Conservation (phyloP, 495 filamentous ascomycete species). For the Bathelium albidoporum region DNA sequence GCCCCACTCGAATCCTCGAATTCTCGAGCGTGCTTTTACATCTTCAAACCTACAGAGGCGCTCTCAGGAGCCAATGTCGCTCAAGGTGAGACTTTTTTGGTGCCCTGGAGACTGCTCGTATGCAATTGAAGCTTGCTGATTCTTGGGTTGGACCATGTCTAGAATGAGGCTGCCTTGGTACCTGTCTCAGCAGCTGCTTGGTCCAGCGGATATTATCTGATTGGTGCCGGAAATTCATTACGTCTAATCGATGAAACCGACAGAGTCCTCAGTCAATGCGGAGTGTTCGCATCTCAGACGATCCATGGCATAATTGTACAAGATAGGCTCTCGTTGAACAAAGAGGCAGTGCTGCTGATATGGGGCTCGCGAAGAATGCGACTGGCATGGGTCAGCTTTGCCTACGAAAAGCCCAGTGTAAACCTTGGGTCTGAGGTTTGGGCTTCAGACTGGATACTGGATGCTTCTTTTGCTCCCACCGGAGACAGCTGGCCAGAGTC, state of each 20-base stretch:
- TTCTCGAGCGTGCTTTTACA: no score
- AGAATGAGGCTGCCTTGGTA: not conserved
- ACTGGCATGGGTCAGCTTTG: conserved; percentile 5
- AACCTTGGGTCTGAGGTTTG: conserved; percentile 18
- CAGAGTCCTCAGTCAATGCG: conserved; percentile 26
- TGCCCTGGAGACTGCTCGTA: not conserved
- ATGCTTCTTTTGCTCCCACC: conserved; percentile 45
- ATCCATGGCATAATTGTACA: conserved; percentile 57
- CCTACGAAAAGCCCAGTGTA: not conserved
- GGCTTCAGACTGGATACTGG: conserved; percentile 74
- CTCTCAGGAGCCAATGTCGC: not conserved
- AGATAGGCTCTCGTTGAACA: not conserved
- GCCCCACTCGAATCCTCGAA: no score
- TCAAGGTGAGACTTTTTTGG: not conserved
- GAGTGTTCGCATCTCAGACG: conserved; percentile 50
- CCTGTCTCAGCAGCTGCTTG: not conserved
- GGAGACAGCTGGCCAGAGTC: conserved; percentile 4
- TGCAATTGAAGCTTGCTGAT: not conserved
- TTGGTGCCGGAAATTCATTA: not conserved
- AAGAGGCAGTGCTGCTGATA: conserved; percentile 15
- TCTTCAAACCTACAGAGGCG: no score
- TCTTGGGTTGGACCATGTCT: not conserved
- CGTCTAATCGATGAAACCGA: not conserved
- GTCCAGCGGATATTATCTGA: not conserved
- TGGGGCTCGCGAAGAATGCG: conserved; percentile 24